Evolutionary conservation across 768 basidiomycete genomes (phyloP).

Genomic region (Suillus decipiens): DNA sequence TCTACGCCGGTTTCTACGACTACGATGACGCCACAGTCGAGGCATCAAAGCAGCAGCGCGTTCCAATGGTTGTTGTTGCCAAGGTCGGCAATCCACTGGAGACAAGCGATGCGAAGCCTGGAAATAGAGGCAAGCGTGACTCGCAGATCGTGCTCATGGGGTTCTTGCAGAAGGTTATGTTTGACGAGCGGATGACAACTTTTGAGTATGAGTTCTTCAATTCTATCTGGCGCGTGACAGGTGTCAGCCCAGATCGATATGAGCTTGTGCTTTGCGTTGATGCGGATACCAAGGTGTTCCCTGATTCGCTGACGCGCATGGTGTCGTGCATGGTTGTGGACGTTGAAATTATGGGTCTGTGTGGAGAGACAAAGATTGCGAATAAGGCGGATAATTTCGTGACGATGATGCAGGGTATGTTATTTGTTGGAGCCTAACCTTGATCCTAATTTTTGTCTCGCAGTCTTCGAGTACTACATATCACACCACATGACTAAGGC

Average conservation of each 20-base stretch:
- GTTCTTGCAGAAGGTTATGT: conserved; percentile 99
- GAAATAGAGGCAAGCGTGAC: conserved; percentile 98
- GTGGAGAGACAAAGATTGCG: conserved; percentile 99
- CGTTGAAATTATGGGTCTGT: conserved; percentile 97
- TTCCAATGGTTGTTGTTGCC: conserved; percentile 94
- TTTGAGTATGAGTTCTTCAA: conserved; percentile 99
- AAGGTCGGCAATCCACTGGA: conserved; percentile 95
- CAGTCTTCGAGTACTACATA: conserved; percentile 99
- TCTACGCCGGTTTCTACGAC: conserved; percentile 95
- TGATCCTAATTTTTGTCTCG: neutral
- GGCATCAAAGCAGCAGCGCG: conserved; percentile 91
- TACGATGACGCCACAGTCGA: conserved; percentile 93
- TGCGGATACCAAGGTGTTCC: conserved; percentile 98
- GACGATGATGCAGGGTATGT: conserved; percentile 98
- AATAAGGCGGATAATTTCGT: conserved; percentile 99
- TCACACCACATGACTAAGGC: conserved; percentile 99
- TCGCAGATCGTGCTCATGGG: conserved; percentile 97
- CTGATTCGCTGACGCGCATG: conserved; percentile 96
- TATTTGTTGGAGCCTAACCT: conserved; percentile 12
- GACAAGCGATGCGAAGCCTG: conserved; percentile 86
- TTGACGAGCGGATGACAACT: conserved; percentile 99
- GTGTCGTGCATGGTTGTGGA: conserved; percentile 96
- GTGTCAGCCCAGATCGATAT: conserved; percentile 93
- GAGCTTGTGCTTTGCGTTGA: conserved; percentile 96
- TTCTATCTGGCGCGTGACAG: conserved; percentile 92